Evolutionary conservation across 2,329 filamentous ascomycete species (phyloP).

Genomic region (Fusarium mangiferae): DNA sequence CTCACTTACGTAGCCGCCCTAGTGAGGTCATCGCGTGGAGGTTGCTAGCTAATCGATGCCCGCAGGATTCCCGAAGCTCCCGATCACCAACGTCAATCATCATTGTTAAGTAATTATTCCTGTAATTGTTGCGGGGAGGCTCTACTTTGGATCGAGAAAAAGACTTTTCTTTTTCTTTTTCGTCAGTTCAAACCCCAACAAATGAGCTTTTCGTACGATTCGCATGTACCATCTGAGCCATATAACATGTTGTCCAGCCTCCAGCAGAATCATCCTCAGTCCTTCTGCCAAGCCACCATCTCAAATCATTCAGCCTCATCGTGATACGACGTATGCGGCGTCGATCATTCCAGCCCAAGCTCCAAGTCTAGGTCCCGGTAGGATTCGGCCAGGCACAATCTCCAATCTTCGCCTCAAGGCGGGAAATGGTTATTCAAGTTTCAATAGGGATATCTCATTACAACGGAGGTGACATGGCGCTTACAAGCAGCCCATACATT

Average conservation of each 20-base stretch:
- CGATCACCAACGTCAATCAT: conserved; percentile 20
- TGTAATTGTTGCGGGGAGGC: background rate
- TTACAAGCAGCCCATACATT: conserved; percentile 26
- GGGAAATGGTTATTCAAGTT: conserved; percentile 13
- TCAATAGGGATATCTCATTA: conserved; percentile 36
- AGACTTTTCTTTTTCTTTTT: background rate
- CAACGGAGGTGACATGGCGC: conserved; percentile 12
- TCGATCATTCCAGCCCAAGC: conserved; percentile 21
- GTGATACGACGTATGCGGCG: conserved; percentile 14
- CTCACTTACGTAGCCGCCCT: conserved; percentile 35
- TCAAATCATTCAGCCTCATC: conserved; percentile 17
- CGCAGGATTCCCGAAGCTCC: conserved; percentile 26
- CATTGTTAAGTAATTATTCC: background rate
- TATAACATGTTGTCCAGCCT: background rate
- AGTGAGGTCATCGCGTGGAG: conserved; percentile 37
- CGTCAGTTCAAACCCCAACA: background rate
- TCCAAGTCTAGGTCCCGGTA: background rate
- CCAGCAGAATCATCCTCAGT: background rate
- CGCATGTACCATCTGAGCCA: conserved; percentile 5
- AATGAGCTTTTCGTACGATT: background rate
- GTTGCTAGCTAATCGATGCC: conserved; percentile 1
- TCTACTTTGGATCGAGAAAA: background rate
- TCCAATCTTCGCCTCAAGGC: background rate
- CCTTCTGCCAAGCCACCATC: conserved; percentile 23
- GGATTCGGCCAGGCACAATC: background rate